Evolutionary conservation across 2,329 filamentous ascomycete species (phyloP).

Genomic region (Zasmidium angulare): DNA sequence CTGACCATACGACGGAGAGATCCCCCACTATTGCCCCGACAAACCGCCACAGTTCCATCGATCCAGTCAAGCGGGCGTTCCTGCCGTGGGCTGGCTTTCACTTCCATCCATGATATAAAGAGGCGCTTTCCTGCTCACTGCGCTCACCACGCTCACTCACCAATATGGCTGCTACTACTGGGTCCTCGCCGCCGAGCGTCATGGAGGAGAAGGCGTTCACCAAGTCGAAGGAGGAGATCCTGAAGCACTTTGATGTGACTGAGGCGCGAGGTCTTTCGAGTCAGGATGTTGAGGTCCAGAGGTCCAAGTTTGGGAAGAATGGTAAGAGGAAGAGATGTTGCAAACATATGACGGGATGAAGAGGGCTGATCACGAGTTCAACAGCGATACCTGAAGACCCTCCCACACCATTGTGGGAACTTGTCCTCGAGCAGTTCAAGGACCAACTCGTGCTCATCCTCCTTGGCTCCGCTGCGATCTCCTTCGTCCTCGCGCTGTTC

Average conservation of each 20-base stretch:
- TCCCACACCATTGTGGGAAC: constrained; percentile 91
- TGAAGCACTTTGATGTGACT: constrained; percentile 38
- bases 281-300: constrained; percentile 29
- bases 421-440: constrained; percentile 98
- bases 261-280: constrained; percentile 35
- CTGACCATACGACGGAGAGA: not conserved
- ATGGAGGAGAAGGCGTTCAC: constrained; percentile 40
- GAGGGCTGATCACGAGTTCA: constrained; percentile 16
- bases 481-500: constrained; percentile 88
- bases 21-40: not conserved
- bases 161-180: not conserved
- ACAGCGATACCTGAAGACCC: constrained; percentile 81
- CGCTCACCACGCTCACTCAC: not conserved
- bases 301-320: constrained; percentile 39
- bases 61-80: too few species aligned
- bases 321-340: constrained; percentile 27
- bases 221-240: constrained; percentile 35
- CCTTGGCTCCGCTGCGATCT: constrained; percentile 86
- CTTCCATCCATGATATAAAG: not conserved
- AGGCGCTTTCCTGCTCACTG: not conserved
- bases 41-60: not conserved
- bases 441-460: constrained; percentile 97
- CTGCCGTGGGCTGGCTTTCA: too few species aligned
- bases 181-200: constrained; percentile 10
- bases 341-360: not conserved